These are phyloP conservation scores for Vitis cinerea DNA, from an alignment of 164 flowering plant genomes.

Conservation along the genomic window DNA sequence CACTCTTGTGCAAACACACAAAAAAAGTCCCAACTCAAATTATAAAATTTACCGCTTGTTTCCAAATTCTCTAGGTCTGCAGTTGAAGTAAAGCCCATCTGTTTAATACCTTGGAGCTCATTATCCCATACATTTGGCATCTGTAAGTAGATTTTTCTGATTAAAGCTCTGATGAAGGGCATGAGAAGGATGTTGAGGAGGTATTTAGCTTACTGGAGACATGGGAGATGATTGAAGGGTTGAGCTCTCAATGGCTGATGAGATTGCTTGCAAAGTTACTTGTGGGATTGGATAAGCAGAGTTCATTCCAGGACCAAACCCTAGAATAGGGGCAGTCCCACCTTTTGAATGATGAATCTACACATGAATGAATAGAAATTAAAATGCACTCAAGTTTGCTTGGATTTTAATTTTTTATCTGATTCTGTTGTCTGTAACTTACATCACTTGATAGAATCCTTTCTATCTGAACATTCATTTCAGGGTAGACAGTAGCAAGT, in stretches of 20 bases:
- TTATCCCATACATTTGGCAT: not conserved
- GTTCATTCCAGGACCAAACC: not conserved
- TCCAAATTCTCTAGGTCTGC: not conserved
- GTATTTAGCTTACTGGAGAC: not conserved
- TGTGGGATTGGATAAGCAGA: not conserved
- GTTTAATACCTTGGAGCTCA: not conserved
- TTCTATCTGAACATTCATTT: not conserved
- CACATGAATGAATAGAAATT: not conserved
- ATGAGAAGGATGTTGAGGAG: not conserved
- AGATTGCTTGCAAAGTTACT: not conserved
- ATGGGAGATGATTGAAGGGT: not conserved
- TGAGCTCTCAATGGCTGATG: not conserved
- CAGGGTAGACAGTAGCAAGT: conserved; percentile 3
- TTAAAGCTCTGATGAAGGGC: not conserved
- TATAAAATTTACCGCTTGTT: not conserved
- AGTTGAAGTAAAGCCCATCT: not conserved
- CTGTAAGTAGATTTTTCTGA: not conserved
- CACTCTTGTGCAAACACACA: not conserved
- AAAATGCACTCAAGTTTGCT: no score
- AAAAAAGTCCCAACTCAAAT: not conserved
- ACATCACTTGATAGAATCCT: conserved; percentile 4
- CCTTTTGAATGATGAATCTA: conserved; percentile 1
- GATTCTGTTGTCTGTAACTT: not conserved
- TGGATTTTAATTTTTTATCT: not conserved
- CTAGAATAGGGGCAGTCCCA: not conserved